phyloP scores from a whole-genome alignment of 192 early-diverging fungal species.

The Mortierella alpina region DNA sequence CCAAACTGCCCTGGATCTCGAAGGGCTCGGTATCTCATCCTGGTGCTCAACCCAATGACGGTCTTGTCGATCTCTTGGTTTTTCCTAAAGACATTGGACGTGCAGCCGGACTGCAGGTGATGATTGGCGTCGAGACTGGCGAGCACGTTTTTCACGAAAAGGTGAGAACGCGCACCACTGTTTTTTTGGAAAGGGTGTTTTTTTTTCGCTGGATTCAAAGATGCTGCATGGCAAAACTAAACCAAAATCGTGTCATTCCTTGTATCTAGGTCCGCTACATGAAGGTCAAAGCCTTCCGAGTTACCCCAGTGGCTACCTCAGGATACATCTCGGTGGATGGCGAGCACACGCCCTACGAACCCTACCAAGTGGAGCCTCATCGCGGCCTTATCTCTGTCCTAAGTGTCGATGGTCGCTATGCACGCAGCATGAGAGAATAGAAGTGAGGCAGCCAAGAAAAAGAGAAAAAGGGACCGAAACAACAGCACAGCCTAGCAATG shows the following conservation, averaged over 20 bases:
- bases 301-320: slow-evolving; percentile 52
- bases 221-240: neutral
- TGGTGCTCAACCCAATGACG: slow-evolving; percentile 64
- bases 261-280: slow-evolving; percentile 62
- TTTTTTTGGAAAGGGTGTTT: neutral
- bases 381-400: slow-evolving; percentile 56
- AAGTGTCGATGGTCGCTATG: slow-evolving; percentile 56
- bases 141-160: slow-evolving; percentile 57
- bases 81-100: slow-evolving; percentile 43
- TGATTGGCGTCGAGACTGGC: slow-evolving; percentile 59
- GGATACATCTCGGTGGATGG: slow-evolving; percentile 68
- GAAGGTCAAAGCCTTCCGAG: slow-evolving; percentile 66
- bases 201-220: neutral
- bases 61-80: slow-evolving; percentile 60
- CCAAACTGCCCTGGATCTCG: slow-evolving; percentile 62
- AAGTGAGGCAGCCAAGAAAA: too few relatives aligned
- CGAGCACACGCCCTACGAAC: slow-evolving; percentile 60
- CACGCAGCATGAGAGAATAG: slow-evolving; percentile 43
- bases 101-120: slow-evolving; percentile 39
- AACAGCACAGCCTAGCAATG: too few relatives aligned
- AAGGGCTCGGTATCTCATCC: slow-evolving; percentile 60
- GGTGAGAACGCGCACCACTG: slow-evolving; percentile 38
- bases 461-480: too few relatives aligned
- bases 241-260: neutral
- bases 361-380: slow-evolving; percentile 70